Conservation (phyloP, 441 rosid species). For the Gossypium schwendimanii region DNA sequence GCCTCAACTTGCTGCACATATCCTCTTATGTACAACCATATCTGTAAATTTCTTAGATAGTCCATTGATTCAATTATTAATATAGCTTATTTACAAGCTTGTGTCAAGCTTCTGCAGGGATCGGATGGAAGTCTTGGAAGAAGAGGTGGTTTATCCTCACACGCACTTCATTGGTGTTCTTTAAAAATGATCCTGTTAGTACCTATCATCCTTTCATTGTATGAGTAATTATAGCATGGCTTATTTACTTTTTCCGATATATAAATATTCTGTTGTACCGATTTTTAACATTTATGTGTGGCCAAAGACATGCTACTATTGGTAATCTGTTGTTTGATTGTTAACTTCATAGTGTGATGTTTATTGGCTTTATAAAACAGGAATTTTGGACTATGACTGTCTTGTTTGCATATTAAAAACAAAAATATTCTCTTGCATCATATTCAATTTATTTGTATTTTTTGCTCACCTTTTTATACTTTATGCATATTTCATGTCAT, state of each 20-base stretch:
- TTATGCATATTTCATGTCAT: neutral
- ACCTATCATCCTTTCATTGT: slow-evolving; percentile 4
- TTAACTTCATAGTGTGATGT: neutral
- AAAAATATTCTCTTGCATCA: neutral
- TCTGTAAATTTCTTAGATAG: neutral
- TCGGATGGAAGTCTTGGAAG: slow-evolving; percentile 99
- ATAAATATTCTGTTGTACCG: neutral
- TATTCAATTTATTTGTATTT: neutral
- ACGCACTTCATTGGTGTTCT: slow-evolving; percentile 90
- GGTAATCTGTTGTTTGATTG: slow-evolving; percentile 2
- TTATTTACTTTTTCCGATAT: neutral
- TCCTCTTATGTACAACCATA: neutral
- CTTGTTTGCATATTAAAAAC: neutral
- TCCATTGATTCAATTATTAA: neutral
- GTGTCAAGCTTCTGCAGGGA: slow-evolving; percentile 44
- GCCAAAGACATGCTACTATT: neutral
- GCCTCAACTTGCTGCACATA: neutral
- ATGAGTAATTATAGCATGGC: neutral
- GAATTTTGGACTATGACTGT: neutral
- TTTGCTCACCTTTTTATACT: neutral
- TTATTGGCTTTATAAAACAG: neutral
- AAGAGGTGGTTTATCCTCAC: slow-evolving; percentile 98
- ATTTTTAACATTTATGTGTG: neutral
- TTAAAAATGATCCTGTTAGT: slow-evolving; percentile 95
- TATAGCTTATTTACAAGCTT: neutral